Evolutionary conservation across 768 basidiomycete genomes (phyloP).

Genomic region (Lactarius psammicola): DNA sequence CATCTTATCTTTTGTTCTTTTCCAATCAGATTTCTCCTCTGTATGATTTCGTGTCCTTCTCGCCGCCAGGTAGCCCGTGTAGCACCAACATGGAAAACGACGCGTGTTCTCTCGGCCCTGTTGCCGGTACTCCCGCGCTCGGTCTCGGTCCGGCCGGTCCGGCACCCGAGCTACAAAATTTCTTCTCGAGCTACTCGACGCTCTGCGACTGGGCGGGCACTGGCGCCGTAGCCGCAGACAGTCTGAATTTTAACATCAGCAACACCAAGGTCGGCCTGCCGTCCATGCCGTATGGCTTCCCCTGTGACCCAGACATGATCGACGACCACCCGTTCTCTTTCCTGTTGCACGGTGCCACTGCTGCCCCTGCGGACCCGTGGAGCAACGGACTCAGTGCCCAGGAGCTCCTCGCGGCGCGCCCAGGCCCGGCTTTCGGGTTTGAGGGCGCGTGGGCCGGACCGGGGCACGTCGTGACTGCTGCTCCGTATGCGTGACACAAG

Average conservation of each 20-base stretch:
- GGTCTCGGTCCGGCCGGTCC: neutral
- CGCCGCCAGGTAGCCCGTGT: conserved; percentile 28
- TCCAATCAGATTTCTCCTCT: conserved; percentile 1
- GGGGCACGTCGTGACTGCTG: conserved; percentile 4
- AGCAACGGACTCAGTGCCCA: conserved; percentile 4
- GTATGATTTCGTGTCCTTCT: conserved; percentile 20
- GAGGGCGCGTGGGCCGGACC: conserved; percentile 20
- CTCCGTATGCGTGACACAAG: conserved; percentile 19
- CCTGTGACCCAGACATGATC: conserved; percentile 3
- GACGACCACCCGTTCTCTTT: conserved; percentile 18
- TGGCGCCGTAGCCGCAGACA: neutral
- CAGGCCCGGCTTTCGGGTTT: conserved; percentile 12
- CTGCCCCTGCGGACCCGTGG: conserved; percentile 14
- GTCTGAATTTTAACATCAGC: neutral
- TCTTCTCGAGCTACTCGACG: conserved; percentile 27
- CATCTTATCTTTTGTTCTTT: too few species aligned
- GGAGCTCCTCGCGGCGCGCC: conserved; percentile 8
- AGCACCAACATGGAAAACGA: conserved; percentile 23
- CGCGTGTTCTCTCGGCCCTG: conserved; percentile 8
- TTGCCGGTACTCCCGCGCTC: neutral
- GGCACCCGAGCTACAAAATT: neutral
- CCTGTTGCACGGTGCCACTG: neutral
- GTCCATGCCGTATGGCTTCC: neutral
- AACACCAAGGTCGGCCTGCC: neutral
- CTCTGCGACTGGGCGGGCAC: conserved; percentile 28